Evolutionary conservation across 2,329 filamentous ascomycete genomes (phyloP).

Genomic region (Cercospora sp.): DNA sequence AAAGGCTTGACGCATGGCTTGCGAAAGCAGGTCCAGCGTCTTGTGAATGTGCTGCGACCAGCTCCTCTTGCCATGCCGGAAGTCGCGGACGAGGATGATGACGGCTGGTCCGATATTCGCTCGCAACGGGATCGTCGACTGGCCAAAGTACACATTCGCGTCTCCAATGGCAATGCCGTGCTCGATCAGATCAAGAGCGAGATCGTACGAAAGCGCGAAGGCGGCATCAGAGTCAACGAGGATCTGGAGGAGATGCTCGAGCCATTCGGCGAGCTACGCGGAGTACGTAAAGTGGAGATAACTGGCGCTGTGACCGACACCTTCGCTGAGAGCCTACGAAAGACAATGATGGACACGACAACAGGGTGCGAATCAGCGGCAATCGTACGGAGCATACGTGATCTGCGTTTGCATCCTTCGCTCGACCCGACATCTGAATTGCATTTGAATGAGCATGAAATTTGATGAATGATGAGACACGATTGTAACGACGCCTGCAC

Average conservation of each 20-base stretch:
- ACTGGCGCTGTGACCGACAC: constrained; percentile 43
- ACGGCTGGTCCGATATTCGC: not conserved
- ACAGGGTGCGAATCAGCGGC: constrained; percentile 4
- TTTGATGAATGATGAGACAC: constrained; percentile 3
- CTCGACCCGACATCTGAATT: constrained; percentile 7
- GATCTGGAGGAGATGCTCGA: constrained; percentile 46
- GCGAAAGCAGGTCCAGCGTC: constrained; percentile 42
- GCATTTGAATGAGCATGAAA: constrained; percentile 13
- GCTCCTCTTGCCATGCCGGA: not conserved
- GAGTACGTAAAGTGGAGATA: constrained; percentile 41
- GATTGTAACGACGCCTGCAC: not conserved
- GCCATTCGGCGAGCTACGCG: constrained; percentile 43
- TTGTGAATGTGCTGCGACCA: constrained; percentile 43
- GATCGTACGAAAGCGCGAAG: constrained; percentile 33
- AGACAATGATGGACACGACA: constrained; percentile 35
- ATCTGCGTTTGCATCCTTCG: constrained; percentile 17
- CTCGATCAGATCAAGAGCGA: constrained; percentile 35
- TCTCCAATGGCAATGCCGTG: constrained; percentile 38
- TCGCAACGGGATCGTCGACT: constrained; percentile 19
- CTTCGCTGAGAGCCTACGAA: constrained; percentile 40
- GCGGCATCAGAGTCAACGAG: constrained; percentile 34
- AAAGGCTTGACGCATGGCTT: constrained; percentile 47
- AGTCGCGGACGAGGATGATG: constrained; percentile 19
- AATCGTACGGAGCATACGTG: constrained; percentile 12
- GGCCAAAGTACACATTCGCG: constrained; percentile 29